Base-by-base conservation (phyloP, 2,329 filamentous ascomycete genomes). In the Colletotrichum higginsianum region DNA sequence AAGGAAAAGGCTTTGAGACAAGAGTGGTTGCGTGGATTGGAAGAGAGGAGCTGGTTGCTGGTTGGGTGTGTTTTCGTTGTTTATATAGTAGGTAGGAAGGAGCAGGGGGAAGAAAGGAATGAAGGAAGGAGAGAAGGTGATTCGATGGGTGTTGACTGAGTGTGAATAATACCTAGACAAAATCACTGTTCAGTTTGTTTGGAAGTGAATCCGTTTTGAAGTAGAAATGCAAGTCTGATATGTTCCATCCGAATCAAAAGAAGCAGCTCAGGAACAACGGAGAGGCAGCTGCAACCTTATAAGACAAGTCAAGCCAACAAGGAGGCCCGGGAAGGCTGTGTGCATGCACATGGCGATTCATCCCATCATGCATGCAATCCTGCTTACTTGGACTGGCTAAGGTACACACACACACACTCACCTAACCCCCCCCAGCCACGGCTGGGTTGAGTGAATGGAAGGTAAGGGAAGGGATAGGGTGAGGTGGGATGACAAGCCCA, bases 251-350 rank as follows among this genome's bases (percentile, higher is more conserved):
- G 40, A 69, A 64, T 57, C n/a, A 38, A 23, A 21, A 7, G 23
- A 42, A 46, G 52, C 16, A 52, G 49, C 13, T 16, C 26, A 21
- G 21, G 67, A 23, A 67, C 30, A 40, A 66, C 40, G 57, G 55
- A 38, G 42, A 70, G 62, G 53, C 38, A 49, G 42, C 66, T 53
- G 49, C 70, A 72, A 71, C 66, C 70, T 72, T 72, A 72, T 72
- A 72, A 66, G 47, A 65, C 16, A n/a, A 38, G 46, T 40, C 35
- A 64, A 56, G 46, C 15, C 15, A 40, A 42, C 21, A 55, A 53
- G 61, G 49, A 63, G 47, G 21, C 38, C 16, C 11, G 21, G 38
- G 9, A 53, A 53, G 49, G 47, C 38, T 42, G 26, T 62, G 26
- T 61, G 44, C 11, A 61, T 61, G 30, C 49, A 52, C 15, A n/a